Conservation (phyloP, 2,329 filamentous ascomycete species). For the Hysterium pulicare region DNA sequence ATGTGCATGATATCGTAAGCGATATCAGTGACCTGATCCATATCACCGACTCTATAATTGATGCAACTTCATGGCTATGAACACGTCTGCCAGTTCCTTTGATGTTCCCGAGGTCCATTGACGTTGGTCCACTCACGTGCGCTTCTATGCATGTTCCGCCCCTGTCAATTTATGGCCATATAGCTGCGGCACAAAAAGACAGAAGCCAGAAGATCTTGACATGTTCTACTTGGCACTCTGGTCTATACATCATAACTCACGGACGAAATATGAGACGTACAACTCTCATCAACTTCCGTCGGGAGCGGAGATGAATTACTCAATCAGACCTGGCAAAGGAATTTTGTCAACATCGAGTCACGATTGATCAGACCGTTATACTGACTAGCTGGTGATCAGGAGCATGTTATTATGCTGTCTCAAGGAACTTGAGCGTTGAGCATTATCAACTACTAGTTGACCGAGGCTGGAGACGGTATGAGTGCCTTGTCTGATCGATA, state of each 20-base stretch:
- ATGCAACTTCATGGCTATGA: neutral
- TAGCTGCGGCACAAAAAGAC: neutral
- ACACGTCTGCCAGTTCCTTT: neutral
- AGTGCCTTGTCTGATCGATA: conserved; percentile 2
- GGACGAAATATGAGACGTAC: too few relatives aligned
- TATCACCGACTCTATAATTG: conserved; percentile 1
- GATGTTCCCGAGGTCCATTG: neutral
- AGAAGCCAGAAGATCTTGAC: neutral
- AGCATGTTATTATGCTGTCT: conserved; percentile 67
- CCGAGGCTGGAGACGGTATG: conserved; percentile 74
- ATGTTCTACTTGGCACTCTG: too few relatives aligned
- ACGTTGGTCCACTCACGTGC: conserved; percentile 2
- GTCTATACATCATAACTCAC: too few relatives aligned
- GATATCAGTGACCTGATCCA: conserved; percentile 2
- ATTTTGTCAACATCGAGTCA: too few relatives aligned
- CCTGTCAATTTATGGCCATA: too few relatives aligned
- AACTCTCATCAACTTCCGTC: too few relatives aligned
- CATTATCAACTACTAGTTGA: conserved; percentile 72
- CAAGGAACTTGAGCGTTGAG: conserved; percentile 58
- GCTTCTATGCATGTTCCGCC: too few relatives aligned
- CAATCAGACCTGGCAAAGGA: too few relatives aligned
- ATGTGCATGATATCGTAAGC: conserved; percentile 15
- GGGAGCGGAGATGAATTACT: too few relatives aligned
- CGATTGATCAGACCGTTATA: too few relatives aligned
- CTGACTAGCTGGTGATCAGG: conserved; percentile 47